phyloP scores from a whole-genome alignment of 2,329 filamentous ascomycete genomes.

The Coniochaeta hoffmannii region DNA sequence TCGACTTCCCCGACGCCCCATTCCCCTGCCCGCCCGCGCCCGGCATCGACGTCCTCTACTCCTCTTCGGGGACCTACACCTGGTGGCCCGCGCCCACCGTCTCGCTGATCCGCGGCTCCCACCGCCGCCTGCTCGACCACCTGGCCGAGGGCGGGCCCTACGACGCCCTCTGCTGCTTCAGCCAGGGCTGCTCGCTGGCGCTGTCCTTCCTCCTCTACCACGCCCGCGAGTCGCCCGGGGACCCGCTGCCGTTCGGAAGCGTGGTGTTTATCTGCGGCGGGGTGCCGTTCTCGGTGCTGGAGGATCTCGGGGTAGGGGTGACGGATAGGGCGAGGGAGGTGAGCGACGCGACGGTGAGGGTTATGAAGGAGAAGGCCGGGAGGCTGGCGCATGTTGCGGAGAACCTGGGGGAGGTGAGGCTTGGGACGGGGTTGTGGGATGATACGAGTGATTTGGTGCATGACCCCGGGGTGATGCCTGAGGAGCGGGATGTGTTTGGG shows the following conservation, averaged over 20 bases:
- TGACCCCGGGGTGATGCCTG: constrained; percentile 18
- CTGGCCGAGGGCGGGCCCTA: constrained; percentile 24
- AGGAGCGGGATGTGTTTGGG: constrained; percentile 22
- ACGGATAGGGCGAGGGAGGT: constrained; percentile 22
- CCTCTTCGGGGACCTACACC: constrained; percentile 16
- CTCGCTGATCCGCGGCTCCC: constrained; percentile 24
- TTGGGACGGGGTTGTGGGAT: constrained; percentile 25
- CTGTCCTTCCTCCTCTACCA: constrained; percentile 31
- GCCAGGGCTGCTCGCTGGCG: constrained; percentile 29
- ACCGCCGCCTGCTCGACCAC: constrained; percentile 26
- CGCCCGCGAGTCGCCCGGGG: constrained; percentile 21
- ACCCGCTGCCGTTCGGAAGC: constrained; percentile 26
- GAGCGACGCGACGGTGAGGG: constrained; percentile 15
- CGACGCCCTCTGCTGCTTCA: constrained; percentile 28
- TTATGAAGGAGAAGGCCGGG: constrained; percentile 19
- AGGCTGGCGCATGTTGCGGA: constrained; percentile 16
- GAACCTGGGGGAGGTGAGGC: constrained; percentile 18
- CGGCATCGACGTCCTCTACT: constrained; percentile 24
- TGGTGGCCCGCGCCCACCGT: constrained; percentile 21
- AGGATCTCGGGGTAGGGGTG: constrained; percentile 25
- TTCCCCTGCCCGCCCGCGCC: constrained; percentile 21
- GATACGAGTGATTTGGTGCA: constrained; percentile 23
- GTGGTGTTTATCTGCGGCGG: constrained; percentile 33
- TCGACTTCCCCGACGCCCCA: constrained; percentile 27
- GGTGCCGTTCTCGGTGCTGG: constrained; percentile 24